A percentile compares a stretch with the other conserved stretches of the same genome.
Conservation (phyloP, 371 early-diverging fungal genomes). For the Mucor piriformis region DNA sequence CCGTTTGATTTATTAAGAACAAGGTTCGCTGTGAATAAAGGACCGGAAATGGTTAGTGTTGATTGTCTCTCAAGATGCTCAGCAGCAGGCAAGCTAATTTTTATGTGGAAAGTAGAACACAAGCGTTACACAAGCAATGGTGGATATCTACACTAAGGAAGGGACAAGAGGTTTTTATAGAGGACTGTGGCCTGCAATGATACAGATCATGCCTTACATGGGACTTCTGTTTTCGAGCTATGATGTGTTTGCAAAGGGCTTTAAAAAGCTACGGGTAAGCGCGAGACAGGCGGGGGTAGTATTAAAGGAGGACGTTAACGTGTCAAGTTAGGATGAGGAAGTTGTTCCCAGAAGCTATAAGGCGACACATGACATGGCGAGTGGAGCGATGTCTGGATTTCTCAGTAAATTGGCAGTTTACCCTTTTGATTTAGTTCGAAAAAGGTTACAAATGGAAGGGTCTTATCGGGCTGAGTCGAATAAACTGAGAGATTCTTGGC, state of each 20-base stretch:
- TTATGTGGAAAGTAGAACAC: slow-evolving; percentile 49
- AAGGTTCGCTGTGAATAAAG: slow-evolving; percentile 85
- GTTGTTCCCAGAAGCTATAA: slow-evolving; percentile 32
- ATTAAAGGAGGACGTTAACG: not conserved
- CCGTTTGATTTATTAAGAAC: slow-evolving; percentile 95
- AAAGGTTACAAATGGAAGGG: slow-evolving; percentile 81
- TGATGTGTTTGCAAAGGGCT: slow-evolving; percentile 58
- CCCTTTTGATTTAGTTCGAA: slow-evolving; percentile 89
- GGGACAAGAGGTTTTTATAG: slow-evolving; percentile 87
- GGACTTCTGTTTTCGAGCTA: slow-evolving; percentile 82
- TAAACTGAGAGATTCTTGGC: slow-evolving; percentile 51
- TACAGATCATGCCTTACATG: slow-evolving; percentile 95
- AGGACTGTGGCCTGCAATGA: slow-evolving; percentile 79
- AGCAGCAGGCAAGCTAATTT: not conserved
- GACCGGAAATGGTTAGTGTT: slow-evolving; percentile 43
- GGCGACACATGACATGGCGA: slow-evolving; percentile 65
- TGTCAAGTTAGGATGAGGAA: slow-evolving; percentile 30
- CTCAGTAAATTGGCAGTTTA: slow-evolving; percentile 85
- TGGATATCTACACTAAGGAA: slow-evolving; percentile 67
- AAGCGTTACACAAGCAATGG: slow-evolving; percentile 65
- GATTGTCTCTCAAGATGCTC: not conserved
- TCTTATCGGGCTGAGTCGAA: slow-evolving; percentile 34
- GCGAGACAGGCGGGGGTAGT: not conserved
- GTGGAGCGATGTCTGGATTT: slow-evolving; percentile 85
- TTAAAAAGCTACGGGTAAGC: slow-evolving; percentile 45